Evolutionary conservation across 2,329 filamentous ascomycete species (phyloP).

Genomic region (Microthyrium microscopicum): DNA sequence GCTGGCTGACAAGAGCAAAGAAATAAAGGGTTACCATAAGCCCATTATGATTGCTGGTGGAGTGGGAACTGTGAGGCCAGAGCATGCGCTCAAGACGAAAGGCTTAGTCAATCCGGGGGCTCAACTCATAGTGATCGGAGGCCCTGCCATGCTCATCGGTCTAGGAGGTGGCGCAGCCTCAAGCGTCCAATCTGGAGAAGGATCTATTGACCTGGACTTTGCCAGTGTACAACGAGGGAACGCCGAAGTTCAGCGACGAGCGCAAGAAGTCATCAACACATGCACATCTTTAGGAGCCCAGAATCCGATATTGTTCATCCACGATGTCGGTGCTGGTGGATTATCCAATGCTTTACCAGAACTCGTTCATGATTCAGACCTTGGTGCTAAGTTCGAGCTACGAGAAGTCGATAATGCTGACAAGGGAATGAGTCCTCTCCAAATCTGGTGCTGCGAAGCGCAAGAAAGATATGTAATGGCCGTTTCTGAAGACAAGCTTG

Average conservation of each 20-base stretch:
- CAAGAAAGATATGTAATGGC: constrained; percentile 93
- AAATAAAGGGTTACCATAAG: constrained; percentile 88
- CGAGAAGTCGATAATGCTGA: constrained; percentile 85
- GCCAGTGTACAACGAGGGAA: constrained; percentile 95
- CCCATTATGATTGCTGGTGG: constrained; percentile 97
- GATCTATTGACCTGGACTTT: constrained; percentile 84
- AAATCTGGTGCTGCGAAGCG: constrained; percentile 96
- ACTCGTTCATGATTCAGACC: constrained; percentile 78
- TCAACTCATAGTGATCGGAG: constrained; percentile 81
- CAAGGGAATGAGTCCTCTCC: constrained; percentile 79
- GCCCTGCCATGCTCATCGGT: constrained; percentile 94
- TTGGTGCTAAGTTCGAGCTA: constrained; percentile 85
- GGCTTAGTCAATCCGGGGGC: constrained; percentile 71
- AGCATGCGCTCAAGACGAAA: constrained; percentile 75
- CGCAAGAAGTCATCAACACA: constrained; percentile 95
- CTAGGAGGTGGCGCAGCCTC: constrained; percentile 91
- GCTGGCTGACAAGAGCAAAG: constrained; percentile 42
- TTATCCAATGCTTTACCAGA: constrained; percentile 73
- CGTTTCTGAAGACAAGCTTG: constrained; percentile 64
- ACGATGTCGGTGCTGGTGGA: constrained; percentile 91
- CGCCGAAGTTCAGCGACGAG: constrained; percentile 85
- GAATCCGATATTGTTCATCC: constrained; percentile 91
- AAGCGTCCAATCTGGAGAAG: constrained; percentile 73
- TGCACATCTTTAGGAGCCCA: constrained; percentile 69
- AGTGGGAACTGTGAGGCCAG: constrained; percentile 77